Conservation (phyloP, 164 flowering plant genomes). For the Berberis vulgaris region DNA sequence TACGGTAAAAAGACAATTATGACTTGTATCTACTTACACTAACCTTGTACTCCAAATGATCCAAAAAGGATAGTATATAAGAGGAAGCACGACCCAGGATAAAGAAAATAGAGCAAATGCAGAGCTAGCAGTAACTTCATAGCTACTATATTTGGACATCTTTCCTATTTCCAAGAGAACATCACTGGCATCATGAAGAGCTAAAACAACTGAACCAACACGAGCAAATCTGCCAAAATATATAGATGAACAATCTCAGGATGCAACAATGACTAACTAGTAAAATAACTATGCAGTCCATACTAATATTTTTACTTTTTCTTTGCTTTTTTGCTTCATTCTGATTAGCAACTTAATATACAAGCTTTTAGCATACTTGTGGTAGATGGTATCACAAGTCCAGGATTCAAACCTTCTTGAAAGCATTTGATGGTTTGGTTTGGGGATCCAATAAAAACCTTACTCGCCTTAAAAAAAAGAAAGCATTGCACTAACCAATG, state of each 20-base stretch:
- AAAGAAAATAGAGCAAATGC: constrained; percentile 67
- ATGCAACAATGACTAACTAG: background rate
- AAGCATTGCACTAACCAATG: too few species aligned
- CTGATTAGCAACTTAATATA: too few species aligned
- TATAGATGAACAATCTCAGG: background rate
- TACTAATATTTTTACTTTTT: too few species aligned
- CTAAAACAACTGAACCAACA: constrained; percentile 84
- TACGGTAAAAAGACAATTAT: too few species aligned
- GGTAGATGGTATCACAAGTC: too few species aligned
- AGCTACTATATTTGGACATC: constrained; percentile 88
- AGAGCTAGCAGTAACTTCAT: constrained; percentile 59
- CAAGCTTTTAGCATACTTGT: too few species aligned
- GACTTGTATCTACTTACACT: constrained; percentile 2
- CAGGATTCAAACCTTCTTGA: too few species aligned
- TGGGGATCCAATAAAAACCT: too few species aligned
- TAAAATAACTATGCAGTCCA: too few species aligned
- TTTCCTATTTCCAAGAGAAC: constrained; percentile 85
- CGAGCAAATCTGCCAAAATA: constrained; percentile 70
- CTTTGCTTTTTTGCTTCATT: too few species aligned
- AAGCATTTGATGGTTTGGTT: too few species aligned
- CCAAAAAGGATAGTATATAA: constrained; percentile 84
- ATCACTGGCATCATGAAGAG: constrained; percentile 97
- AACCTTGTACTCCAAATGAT: constrained; percentile 89
- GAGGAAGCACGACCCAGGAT: constrained; percentile 78
- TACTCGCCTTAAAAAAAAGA: too few species aligned